Percentiles rank a stretch among this genome's conserved stretches.
phyloP scores from a whole-genome alignment of 2,329 filamentous ascomycete species.

The Diplodia mutila region DNA sequence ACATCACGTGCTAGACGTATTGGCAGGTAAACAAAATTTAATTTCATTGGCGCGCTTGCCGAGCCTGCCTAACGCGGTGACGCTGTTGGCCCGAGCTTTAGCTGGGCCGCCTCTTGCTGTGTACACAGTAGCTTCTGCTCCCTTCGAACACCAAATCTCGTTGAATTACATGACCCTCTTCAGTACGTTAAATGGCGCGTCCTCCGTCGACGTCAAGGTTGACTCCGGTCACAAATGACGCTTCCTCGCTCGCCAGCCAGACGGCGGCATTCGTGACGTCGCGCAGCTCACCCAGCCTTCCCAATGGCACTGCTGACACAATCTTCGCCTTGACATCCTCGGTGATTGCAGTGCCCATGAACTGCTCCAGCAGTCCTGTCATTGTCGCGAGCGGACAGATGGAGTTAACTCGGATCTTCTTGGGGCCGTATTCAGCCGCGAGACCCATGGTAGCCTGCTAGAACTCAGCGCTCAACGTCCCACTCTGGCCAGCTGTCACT shows the following conservation, averaged over 20 bases:
- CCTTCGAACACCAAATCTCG: too few species aligned
- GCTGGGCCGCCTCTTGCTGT: too few species aligned
- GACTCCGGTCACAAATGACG: slow-evolving; percentile 63
- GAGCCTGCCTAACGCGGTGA: too few species aligned
- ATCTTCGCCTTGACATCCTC: slow-evolving; percentile 57
- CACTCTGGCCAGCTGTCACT: slow-evolving; percentile 26
- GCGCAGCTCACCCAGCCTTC: slow-evolving; percentile 62
- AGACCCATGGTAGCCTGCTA: slow-evolving; percentile 63
- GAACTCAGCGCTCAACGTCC: not conserved
- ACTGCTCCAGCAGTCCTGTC: slow-evolving; percentile 65
- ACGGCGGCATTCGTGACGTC: slow-evolving; percentile 62
- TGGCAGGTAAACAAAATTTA: not conserved
- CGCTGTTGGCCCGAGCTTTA: too few species aligned
- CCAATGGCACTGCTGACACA: slow-evolving; percentile 61
- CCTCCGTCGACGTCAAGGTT: slow-evolving; percentile 47
- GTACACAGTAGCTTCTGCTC: too few species aligned
- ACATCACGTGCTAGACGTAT: not conserved
- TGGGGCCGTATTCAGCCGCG: slow-evolving; percentile 72
- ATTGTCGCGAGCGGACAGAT: slow-evolving; percentile 70
- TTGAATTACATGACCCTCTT: too few species aligned
- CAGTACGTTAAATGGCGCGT: slow-evolving; percentile 26
- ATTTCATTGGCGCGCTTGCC: not conserved
- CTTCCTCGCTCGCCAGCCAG: slow-evolving; percentile 62
- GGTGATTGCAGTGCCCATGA: slow-evolving; percentile 66
- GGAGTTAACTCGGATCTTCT: slow-evolving; percentile 73